phyloP scores from a whole-genome alignment of 2,329 filamentous ascomycete species.

The Botrytis byssoidea region DNA sequence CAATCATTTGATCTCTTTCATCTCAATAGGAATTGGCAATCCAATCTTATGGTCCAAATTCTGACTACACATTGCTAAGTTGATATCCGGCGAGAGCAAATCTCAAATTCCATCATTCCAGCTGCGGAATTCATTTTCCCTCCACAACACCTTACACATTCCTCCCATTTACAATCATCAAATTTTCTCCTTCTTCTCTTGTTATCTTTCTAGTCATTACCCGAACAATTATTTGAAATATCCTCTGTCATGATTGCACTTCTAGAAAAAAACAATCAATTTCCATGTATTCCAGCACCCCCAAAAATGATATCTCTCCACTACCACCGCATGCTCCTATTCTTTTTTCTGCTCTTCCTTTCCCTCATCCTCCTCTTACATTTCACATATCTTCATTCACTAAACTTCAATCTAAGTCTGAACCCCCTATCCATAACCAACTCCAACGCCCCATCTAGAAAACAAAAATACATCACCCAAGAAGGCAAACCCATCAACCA shows the following conservation, averaged over 20 bases:
- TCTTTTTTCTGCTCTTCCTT: background rate
- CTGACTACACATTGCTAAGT: background rate
- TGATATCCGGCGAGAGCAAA: background rate
- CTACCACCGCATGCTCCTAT: background rate
- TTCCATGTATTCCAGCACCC: rapidly evolving
- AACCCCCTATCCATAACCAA: background rate
- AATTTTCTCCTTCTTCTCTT: background rate
- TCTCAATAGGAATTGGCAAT: rapidly evolving
- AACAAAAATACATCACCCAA: background rate
- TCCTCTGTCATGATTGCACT: too few species aligned
- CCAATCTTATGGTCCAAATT: rapidly evolving
- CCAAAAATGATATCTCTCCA: background rate
- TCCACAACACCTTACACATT: background rate
- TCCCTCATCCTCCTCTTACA: background rate
- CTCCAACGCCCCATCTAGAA: background rate
- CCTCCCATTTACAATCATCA: background rate
- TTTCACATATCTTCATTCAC: background rate
- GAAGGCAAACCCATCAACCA: background rate
- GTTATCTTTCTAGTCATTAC: background rate
- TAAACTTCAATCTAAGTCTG: background rate
- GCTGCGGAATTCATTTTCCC: background rate
- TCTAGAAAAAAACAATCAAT: background rate
- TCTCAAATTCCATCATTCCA: background rate
- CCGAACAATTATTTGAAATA: rapidly evolving
- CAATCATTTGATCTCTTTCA: too few species aligned